Percentiles rank a stretch among this genome's conserved stretches.
phyloP scores from a whole-genome alignment of 2,329 filamentous ascomycete species.

The Colletotrichum sidae region DNA sequence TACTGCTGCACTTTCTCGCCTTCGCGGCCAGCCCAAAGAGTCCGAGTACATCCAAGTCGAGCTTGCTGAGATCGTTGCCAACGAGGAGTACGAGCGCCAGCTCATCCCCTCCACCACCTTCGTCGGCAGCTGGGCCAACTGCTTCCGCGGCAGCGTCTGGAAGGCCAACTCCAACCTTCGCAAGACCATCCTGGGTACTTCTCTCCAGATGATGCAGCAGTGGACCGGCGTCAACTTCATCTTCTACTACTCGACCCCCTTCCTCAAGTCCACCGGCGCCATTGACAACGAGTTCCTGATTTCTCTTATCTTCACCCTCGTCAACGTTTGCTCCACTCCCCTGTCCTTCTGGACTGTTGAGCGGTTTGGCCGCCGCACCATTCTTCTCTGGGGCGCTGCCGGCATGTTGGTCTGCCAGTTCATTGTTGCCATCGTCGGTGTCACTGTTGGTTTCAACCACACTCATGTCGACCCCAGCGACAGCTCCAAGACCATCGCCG shows the following conservation, averaged over 20 bases:
- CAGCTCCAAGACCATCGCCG: constrained; percentile 51
- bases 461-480: constrained; percentile 58
- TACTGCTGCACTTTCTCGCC: constrained; percentile 68
- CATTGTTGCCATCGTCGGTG: constrained; percentile 82
- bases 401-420: constrained; percentile 92
- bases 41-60: constrained; percentile 83
- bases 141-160: constrained; percentile 73
- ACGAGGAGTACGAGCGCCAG: constrained; percentile 85
- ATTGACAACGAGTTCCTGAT: constrained; percentile 85
- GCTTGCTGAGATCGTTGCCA: constrained; percentile 87
- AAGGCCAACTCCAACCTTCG: constrained; percentile 76
- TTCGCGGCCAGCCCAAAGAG: constrained; percentile 79
- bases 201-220: constrained; percentile 85
- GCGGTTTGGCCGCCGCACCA: constrained; percentile 80
- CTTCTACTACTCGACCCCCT: constrained; percentile 88
- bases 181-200: constrained; percentile 77
- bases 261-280: constrained; percentile 83
- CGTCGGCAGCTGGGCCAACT: constrained; percentile 75
- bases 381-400: constrained; percentile 81
- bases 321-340: constrained; percentile 88
- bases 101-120: constrained; percentile 74
- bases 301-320: constrained; percentile 85
- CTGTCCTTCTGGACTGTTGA: constrained; percentile 91
- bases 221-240: constrained; percentile 93
- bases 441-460: constrained; percentile 67